phyloP scores from a whole-genome alignment of 768 basidiomycete genomes.

The Mycena chlorophos region DNA sequence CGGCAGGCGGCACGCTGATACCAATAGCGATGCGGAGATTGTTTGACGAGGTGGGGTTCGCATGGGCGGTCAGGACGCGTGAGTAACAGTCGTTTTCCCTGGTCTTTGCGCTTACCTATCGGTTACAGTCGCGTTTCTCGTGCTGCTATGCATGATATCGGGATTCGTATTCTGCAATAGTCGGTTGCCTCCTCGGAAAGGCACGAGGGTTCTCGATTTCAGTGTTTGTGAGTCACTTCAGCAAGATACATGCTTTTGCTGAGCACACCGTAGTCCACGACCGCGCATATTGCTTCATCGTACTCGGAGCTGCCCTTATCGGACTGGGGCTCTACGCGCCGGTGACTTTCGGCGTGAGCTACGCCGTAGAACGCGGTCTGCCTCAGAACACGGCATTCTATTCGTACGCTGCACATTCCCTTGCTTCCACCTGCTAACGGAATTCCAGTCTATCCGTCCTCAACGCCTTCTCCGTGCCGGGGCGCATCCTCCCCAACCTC shows the following conservation, averaged over 20 bases:
- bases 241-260: neutral
- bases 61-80: slow-evolving; percentile 27
- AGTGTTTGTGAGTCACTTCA: slow-evolving; percentile 13
- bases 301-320: slow-evolving; percentile 14
- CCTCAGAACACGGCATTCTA: slow-evolving; percentile 17
- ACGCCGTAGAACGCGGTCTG: slow-evolving; percentile 17
- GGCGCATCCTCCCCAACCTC: slow-evolving; percentile 16
- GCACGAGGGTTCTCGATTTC: slow-evolving; percentile 15
- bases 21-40: slow-evolving; percentile 26
- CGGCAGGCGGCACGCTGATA: slow-evolving; percentile 27
- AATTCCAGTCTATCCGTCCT: slow-evolving; percentile 16
- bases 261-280: slow-evolving; percentile 6
- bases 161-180: slow-evolving; percentile 20
- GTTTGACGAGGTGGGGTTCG: slow-evolving; percentile 22
- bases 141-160: slow-evolving; percentile 12
- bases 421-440: neutral
- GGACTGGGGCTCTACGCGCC: slow-evolving; percentile 21
- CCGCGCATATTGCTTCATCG: slow-evolving; percentile 17
- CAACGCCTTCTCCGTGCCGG: slow-evolving; percentile 18
- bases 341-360: slow-evolving; percentile 19
- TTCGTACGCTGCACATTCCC: slow-evolving; percentile 6
- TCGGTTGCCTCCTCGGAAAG: slow-evolving; percentile 17
- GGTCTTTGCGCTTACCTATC: neutral
- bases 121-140: slow-evolving; percentile 20
- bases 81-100: neutral